Evolutionary conservation across 805 yeast genomes (phyloP), one percentile per base, ranked within the genome.

Genomic region (Saccharomycopsis lassenensis): DNA sequence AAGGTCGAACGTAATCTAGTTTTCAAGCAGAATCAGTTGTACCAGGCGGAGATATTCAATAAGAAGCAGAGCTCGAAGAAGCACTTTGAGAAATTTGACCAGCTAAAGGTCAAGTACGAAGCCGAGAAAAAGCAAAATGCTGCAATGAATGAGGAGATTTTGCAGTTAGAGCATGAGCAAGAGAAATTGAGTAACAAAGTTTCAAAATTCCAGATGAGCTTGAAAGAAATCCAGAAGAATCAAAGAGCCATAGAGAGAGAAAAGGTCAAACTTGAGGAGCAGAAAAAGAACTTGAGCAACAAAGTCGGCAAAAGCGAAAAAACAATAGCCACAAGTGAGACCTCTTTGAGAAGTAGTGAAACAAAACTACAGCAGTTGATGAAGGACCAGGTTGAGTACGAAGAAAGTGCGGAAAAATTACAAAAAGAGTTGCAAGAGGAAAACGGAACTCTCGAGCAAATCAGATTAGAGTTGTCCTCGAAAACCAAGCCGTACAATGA

Each of bases 401-500:
- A 61, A 20, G 43, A 46, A 1, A 77, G 78, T 14, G 47, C 74
- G 8, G 57, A 54, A 1, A 57, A 55, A 16, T 60, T 83, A 16
- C 61, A 64, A 18, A 42, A 41, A 5, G 58, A 69, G 2, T 56
- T 81, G 17, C 61, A 62, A 6, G 42, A 42, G 0, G 94, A 85
- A 50, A 74, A 69, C 38, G 51, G 50, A 0, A 60, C 58, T n/a
- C 57, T 89, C 16, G 80, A 75, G 36, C 66, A 66, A 18, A 74
- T 87, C 8, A 73, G 86, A 48, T 46, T 63, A 5, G 73, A 71
- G 20, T 64, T 91, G 31, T 74, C 84, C 6, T 77, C 73, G 31
- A 83, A 84, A 52, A 89, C 97, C 0, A 66, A 74, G 7, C 74
- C 60, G 2, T 66, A 79, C 37, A 71, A 87, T 1, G 67, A 65